phyloP scores from a whole-genome alignment of 2,329 filamentous ascomycete genomes.

The Ceratocystis huliohia region DNA sequence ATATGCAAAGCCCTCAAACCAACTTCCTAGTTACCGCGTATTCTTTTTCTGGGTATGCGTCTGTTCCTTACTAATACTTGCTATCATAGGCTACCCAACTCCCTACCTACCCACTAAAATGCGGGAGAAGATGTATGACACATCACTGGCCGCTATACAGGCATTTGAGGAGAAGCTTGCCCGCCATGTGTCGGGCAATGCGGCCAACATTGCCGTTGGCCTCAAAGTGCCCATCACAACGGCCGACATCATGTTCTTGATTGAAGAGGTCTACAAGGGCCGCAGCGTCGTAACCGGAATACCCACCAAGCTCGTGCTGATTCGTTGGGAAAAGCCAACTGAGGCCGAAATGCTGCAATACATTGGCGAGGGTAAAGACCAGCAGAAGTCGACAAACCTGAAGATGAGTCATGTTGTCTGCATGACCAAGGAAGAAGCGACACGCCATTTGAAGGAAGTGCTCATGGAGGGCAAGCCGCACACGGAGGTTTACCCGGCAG shows the following conservation, averaged over 20 bases:
- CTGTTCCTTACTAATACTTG: constrained; percentile 10
- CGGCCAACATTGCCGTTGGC: constrained; percentile 45
- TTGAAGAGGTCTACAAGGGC: constrained; percentile 79
- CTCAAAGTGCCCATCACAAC: constrained; percentile 66
- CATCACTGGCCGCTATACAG: constrained; percentile 63
- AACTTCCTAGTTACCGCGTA: neutral
- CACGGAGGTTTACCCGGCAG: constrained; percentile 61
- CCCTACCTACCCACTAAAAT: constrained; percentile 73
- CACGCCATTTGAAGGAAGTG: constrained; percentile 66
- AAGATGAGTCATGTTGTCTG: constrained; percentile 62
- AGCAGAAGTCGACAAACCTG: constrained; percentile 65
- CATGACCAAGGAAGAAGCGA: constrained; percentile 86
- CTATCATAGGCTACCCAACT: constrained; percentile 57
- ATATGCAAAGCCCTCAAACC: neutral
- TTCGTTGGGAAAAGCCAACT: constrained; percentile 60
- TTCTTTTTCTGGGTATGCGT: neutral
- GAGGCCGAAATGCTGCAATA: constrained; percentile 41
- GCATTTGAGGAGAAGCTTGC: constrained; percentile 66
- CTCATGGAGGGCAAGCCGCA: constrained; percentile 53
- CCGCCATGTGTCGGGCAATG: constrained; percentile 27
- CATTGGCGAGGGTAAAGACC: constrained; percentile 52
- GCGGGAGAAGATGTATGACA: constrained; percentile 84
- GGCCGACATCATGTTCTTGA: constrained; percentile 72
- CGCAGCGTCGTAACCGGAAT: constrained; percentile 74
- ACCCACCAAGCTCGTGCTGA: constrained; percentile 63